phyloP scores from a whole-genome alignment of 805 yeast genomes.

The Barnettozyma salicaria region DNA sequence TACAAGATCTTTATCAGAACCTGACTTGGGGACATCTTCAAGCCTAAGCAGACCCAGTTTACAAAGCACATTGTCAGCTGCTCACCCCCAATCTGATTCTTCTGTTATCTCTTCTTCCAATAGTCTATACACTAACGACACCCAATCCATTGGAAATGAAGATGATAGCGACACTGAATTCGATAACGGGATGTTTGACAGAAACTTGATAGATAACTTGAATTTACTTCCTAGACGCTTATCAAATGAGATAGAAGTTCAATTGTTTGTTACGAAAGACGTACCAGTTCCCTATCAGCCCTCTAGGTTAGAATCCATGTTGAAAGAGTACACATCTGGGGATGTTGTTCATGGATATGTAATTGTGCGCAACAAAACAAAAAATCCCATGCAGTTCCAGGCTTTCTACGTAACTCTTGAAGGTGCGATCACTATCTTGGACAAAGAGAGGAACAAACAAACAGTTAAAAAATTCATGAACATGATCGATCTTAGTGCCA shows the following conservation, averaged over 20 bases:
- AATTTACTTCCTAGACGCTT: conserved; percentile 37
- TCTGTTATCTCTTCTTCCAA: too few species aligned
- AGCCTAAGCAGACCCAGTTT: too few species aligned
- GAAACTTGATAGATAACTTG: conserved; percentile 45
- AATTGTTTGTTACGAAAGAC: conserved; percentile 45
- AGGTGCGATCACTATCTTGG: conserved; percentile 33
- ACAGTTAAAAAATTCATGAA: conserved; percentile 44
- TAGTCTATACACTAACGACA: background rate
- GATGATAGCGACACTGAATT: background rate
- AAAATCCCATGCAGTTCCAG: conserved; percentile 48
- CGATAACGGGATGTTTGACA: conserved; percentile 12
- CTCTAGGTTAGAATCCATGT: conserved; percentile 27
- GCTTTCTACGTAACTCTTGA: conserved; percentile 51
- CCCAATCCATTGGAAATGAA: background rate
- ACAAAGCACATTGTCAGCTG: too few species aligned
- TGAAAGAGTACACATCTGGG: conserved; percentile 60
- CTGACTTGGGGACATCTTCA: background rate
- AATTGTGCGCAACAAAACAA: conserved; percentile 41
- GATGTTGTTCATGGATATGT: conserved; percentile 59
- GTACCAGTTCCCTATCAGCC: conserved; percentile 39
- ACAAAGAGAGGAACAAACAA: conserved; percentile 29
- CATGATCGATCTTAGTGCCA: conserved; percentile 56
- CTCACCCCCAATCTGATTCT: too few species aligned
- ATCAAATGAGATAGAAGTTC: conserved; percentile 38
- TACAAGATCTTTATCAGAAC: conserved; percentile 5